Conservation (phyloP, 192 early-diverging fungal genomes). For the Coemansia sp. region DNA sequence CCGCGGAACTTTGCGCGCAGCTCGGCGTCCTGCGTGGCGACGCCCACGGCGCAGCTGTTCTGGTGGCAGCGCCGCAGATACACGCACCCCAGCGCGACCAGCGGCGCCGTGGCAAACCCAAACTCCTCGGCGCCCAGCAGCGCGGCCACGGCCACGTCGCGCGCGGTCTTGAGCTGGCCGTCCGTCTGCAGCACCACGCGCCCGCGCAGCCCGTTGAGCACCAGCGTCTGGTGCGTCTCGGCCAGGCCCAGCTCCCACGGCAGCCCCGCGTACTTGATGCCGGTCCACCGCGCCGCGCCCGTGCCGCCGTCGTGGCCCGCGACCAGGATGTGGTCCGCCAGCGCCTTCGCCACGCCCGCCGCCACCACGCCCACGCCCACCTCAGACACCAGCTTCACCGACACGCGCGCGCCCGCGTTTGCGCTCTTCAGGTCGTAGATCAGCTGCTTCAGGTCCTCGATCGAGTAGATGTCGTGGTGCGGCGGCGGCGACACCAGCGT, state of each 20-base stretch:
- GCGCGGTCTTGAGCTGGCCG: slow-evolving; percentile 96
- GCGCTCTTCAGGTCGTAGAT: slow-evolving; percentile 98
- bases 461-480: slow-evolving; percentile 99
- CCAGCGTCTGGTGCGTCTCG: slow-evolving; percentile 99
- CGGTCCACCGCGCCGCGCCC: slow-evolving; percentile 94
- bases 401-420: slow-evolving; percentile 87
- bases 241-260: slow-evolving; percentile 99
- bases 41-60: slow-evolving; percentile 97
- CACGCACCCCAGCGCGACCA: slow-evolving; percentile 95
- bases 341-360: slow-evolving; percentile 94
- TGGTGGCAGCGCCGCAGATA: slow-evolving; percentile 92
- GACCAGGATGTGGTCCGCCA: slow-evolving; percentile 93
- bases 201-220: slow-evolving; percentile 94
- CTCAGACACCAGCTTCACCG: slow-evolving; percentile 96
- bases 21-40: slow-evolving; percentile 95
- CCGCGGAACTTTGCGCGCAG: slow-evolving; percentile 94
- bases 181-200: slow-evolving; percentile 97
- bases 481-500: slow-evolving; percentile 97
- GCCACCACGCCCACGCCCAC: slow-evolving; percentile 98
- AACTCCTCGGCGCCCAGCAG: slow-evolving; percentile 98
- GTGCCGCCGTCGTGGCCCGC: slow-evolving; percentile 99
- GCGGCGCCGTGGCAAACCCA: slow-evolving; percentile 98
- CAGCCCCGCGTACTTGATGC: slow-evolving; percentile 97
- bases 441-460: slow-evolving; percentile 97
- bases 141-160: slow-evolving; percentile 96